Evolutionary conservation across 139 green algal genomes (phyloP).

Genomic region (Chlorella vulgaris): DNA sequence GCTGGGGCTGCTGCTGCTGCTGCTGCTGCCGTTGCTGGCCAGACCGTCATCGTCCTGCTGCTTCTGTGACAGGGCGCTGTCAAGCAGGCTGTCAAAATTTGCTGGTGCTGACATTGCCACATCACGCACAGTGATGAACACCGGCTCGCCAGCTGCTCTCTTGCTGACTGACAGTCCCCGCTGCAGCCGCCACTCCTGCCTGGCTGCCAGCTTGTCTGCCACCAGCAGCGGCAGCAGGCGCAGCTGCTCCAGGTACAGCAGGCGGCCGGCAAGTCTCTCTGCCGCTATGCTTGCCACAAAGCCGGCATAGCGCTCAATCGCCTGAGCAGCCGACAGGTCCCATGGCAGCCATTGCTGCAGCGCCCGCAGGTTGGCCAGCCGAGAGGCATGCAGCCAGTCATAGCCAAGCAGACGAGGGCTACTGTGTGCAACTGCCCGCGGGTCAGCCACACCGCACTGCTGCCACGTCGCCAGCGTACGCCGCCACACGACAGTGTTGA

Average conservation of each 20-base stretch:
- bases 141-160: neutral
- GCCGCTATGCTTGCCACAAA: neutral
- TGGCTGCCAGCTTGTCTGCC: neutral
- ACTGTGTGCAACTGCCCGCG: no score
- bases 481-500: no score
- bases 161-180: neutral
- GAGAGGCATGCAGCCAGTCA: no score
- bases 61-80: neutral
- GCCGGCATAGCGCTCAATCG: neutral
- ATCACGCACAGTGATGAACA: neutral
- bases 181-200: neutral
- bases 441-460: no score
- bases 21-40: no score
- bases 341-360: slow-evolving; percentile 6
- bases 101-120: neutral
- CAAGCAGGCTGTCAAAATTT: neutral
- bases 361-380: slow-evolving; percentile 13
- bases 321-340: neutral
- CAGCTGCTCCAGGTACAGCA: slow-evolving; percentile 5
- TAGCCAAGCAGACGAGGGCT: no score
- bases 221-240: slow-evolving; percentile 10
- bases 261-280: neutral
- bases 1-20: no score
- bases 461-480: no score
- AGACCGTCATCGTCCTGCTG: no score